Conservation (phyloP, 495 filamentous ascomycete species). For the Penicillium antarcticum region DNA sequence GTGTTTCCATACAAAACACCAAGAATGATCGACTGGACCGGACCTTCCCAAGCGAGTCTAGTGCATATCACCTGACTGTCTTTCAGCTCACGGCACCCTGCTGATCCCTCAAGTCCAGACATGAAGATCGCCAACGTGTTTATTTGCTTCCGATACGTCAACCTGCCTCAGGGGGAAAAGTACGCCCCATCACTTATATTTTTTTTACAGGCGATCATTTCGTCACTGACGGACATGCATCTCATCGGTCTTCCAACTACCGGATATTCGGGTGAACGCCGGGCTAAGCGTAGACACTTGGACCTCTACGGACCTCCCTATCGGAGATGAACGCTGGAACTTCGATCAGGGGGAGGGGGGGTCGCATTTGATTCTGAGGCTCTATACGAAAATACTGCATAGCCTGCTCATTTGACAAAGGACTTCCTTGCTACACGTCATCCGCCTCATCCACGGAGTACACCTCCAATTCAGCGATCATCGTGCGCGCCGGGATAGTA, state of each 20-base stretch:
- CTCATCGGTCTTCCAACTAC: not conserved
- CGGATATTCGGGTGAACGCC: not conserved
- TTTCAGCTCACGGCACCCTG: not conserved
- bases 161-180: not conserved
- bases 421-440: slow-evolving; percentile 7
- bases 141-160: not conserved
- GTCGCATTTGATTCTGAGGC: no score
- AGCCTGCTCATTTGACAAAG: not conserved
- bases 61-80: not conserved
- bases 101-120: slow-evolving; percentile 3
- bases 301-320: not conserved
- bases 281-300: not conserved
- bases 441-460: slow-evolving; percentile 34
- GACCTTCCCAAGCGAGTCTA: slow-evolving; percentile 5
- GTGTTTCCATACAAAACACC: not conserved
- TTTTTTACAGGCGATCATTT: slow-evolving; percentile 1
- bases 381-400: not conserved
- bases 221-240: not conserved
- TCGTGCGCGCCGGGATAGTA: slow-evolving; percentile 45
- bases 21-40: not conserved
- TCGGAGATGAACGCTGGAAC: no score
- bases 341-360: no score
- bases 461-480: slow-evolving; percentile 44
- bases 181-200: not conserved
- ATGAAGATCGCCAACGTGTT: not conserved